Evolutionary conservation across 768 basidiomycete species (phyloP).

Genomic region (Mrakia gelida): DNA sequence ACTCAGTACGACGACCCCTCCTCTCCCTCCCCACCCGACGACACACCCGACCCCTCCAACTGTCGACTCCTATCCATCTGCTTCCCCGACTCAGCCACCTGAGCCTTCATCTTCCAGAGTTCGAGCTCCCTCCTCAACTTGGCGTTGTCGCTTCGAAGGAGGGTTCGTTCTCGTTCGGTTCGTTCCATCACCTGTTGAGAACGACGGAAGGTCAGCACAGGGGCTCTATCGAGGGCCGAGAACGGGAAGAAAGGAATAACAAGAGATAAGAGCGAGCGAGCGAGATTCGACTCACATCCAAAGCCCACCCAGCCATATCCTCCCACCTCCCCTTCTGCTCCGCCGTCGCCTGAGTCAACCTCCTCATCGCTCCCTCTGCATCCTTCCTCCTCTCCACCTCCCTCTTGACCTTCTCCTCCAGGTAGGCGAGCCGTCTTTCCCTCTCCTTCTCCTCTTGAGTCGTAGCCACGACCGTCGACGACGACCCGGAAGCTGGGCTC

Average conservation of each 20-base stretch:
- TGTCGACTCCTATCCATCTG: not conserved
- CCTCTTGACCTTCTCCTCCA: constrained; percentile 5
- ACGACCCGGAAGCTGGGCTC: not conserved
- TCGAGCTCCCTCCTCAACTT: constrained; percentile 5
- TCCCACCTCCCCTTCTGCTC: constrained; percentile 18
- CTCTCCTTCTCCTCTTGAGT: not conserved
- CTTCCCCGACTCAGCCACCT: constrained; percentile 4
- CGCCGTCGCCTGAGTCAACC: not conserved
- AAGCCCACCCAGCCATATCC: constrained; percentile 21
- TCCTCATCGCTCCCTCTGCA: not conserved
- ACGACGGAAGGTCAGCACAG: no score
- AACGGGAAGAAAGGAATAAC: no score
- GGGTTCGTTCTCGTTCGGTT: constrained; percentile 1
- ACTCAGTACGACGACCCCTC: not conserved
- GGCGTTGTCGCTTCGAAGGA: constrained; percentile 1
- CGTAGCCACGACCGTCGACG: not conserved
- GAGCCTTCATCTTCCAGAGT: not conserved
- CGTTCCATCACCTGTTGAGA: constrained; percentile 4
- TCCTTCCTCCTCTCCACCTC: constrained; percentile 10
- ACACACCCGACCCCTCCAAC: not conserved
- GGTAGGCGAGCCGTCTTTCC: not conserved
- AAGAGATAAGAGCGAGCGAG: no score
- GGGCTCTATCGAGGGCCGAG: no score
- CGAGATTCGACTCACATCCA: not conserved
- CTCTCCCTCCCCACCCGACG: not conserved